Base-by-base conservation (phyloP, 2,329 filamentous ascomycete species). In the Colletotrichum sp. region DNA sequence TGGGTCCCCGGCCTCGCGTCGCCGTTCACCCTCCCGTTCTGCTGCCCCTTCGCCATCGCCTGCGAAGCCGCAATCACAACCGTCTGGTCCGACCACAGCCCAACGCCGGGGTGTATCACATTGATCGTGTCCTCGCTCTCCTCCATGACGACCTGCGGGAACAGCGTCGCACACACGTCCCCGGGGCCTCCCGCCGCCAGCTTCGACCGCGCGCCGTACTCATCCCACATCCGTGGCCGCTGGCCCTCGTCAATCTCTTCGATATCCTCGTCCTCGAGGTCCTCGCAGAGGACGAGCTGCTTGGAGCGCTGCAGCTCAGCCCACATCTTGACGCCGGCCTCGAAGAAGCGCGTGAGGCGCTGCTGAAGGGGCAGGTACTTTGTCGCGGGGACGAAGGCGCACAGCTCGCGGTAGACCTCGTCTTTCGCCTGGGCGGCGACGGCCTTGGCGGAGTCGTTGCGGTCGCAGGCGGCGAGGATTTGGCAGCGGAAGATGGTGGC, bases 401-500 rank as follows among this genome's bases (percentile, higher is more conserved):
- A 38, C 15, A 76, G 55, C 10, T 55, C 38, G 18, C 28, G n/a
- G 62, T 62, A 70, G 24, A 75, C 66, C 32, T 71, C 71, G 21
- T 76, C 48, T 18, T 34, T 26, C 28, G 68, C 65, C 13, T 36
- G 52, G 36, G 69, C 38, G 61, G 34, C 73, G 12, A 67, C 55
- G 16, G n/a, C 52, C 5, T 71, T 61, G 8, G 24, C 61, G 15
- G 55, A 36, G 56, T 26, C 56, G 71, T 30, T 18, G 68, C 66
- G 56, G 78, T 78, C 15, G 78, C 70, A n/a, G 71, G 28, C 5
- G 73, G 77, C 55, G 28, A 82, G 80, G 9, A 82, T 78, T 70
- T 82, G 81, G 60, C 79, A 81, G 18, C 81, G 79, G 36, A 81
- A 82, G 2, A 82, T 69, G 9, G 79, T 77, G 7, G 80, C 78